A percentile compares a stretch with the other conserved stretches of the same genome.
Conservation (phyloP, 352 stramenopile genomes). For the Pythium folliculosum region DNA sequence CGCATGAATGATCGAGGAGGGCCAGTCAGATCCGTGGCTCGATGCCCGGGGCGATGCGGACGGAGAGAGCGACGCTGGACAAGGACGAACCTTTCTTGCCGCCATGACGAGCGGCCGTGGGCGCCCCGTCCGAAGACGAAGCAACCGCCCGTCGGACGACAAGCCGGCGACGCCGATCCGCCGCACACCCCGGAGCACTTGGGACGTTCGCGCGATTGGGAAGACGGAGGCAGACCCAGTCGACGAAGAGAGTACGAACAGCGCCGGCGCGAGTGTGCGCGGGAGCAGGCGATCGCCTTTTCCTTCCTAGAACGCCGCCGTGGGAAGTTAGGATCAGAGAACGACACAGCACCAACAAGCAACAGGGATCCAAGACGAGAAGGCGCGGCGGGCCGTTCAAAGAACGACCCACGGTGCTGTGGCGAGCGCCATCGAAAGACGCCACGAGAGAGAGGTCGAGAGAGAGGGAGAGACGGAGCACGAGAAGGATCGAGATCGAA, state of each 20-base stretch:
- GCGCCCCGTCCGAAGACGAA: background rate
- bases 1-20: background rate
- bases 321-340: background rate
- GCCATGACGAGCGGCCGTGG: constrained; percentile 42
- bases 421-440: constrained; percentile 5
- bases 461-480: background rate
- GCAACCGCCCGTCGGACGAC: constrained; percentile 19
- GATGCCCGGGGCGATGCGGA: background rate
- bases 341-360: background rate
- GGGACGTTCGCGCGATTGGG: background rate
- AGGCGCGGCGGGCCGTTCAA: background rate
- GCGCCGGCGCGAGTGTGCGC: too few species aligned
- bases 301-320: background rate
- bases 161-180: constrained; percentile 18
- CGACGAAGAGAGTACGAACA: background rate
- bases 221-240: background rate
- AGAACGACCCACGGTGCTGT: background rate
- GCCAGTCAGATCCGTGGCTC: constrained; percentile 27
- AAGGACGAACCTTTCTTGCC: constrained; percentile 76
- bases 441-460: constrained; percentile 3
- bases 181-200: background rate
- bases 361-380: background rate
- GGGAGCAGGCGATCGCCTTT: background rate
- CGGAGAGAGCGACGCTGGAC: constrained; percentile 26
- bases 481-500: background rate